These are phyloP conservation scores for Pseudogymnoascus sp. DNA, from an alignment of 2,329 filamentous ascomycete genomes.

Conservation along the genomic window DNA sequence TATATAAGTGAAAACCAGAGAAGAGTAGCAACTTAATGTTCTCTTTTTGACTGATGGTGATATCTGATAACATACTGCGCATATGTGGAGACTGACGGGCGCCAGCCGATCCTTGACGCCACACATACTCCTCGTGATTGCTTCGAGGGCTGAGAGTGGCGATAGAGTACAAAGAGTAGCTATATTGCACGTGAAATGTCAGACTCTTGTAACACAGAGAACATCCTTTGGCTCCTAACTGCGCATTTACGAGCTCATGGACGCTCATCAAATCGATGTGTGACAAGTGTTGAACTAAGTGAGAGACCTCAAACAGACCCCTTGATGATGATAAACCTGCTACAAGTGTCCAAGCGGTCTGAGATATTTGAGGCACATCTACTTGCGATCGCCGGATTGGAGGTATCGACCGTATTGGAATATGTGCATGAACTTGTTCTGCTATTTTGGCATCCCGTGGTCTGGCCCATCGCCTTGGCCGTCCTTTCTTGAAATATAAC, in stretches of 20 bases:
- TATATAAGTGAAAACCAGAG: neutral
- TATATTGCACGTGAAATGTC: neutral
- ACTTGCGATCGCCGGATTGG: neutral
- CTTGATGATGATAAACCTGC: neutral
- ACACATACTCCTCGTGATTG: constrained; percentile 1
- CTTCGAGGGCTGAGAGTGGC: constrained; percentile 3
- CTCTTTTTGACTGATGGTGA: neutral
- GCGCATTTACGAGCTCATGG: neutral
- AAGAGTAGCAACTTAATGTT: neutral
- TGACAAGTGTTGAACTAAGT: neutral
- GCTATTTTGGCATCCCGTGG: neutral
- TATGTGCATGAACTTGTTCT: constrained; percentile 4
- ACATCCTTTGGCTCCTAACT: neutral
- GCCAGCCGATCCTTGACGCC: constrained; percentile 1
- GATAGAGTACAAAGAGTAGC: neutral
- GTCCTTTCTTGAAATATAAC: neutral
- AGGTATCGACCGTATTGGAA: constrained; percentile 4
- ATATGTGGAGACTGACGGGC: neutral
- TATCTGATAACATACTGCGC: neutral
- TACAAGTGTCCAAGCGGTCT: neutral
- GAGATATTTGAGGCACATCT: neutral
- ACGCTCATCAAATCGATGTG: neutral
- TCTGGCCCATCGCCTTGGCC: neutral
- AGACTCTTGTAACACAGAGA: neutral
- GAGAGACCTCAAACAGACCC: neutral